Conservation (phyloP, 768 basidiomycete species). For the Tulasnella sp. region DNA sequence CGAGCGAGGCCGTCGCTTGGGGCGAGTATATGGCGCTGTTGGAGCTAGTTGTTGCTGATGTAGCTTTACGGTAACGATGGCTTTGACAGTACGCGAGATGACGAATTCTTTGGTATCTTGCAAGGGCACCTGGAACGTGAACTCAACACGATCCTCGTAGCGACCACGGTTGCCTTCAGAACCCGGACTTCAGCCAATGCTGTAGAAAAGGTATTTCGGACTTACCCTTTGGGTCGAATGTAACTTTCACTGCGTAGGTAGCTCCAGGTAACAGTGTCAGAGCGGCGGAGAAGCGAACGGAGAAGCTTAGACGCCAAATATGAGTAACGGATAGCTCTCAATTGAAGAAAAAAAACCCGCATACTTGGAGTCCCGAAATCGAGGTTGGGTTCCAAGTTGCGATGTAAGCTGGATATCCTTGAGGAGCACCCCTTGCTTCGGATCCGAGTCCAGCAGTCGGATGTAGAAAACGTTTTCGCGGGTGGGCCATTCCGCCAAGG, state of each 20-base stretch:
- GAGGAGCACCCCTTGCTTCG: background rate
- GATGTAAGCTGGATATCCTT: background rate
- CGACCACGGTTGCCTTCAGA: slow-evolving; percentile 11
- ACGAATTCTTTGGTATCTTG: slow-evolving; percentile 7
- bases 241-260: slow-evolving; percentile 20
- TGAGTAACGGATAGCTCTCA: background rate
- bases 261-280: background rate
- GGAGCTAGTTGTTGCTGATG: slow-evolving; percentile 57
- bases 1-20: background rate
- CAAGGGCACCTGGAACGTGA: slow-evolving; percentile 8
- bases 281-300: background rate
- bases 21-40: slow-evolving; percentile 49
- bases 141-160: slow-evolving; percentile 34
- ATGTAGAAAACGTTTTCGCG: slow-evolving; percentile 1
- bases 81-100: slow-evolving; percentile 20
- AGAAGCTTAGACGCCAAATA: background rate
- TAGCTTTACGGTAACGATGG: slow-evolving; percentile 3
- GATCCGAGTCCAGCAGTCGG: background rate
- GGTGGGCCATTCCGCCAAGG: background rate
- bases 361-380: slow-evolving; percentile 1
- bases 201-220: too few relatives aligned
- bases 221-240: slow-evolving; percentile 25
- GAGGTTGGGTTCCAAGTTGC: background rate
- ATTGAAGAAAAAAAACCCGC: background rate
- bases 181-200: background rate